Percentiles rank a stretch among this genome's conserved stretches.
phyloP scores from a whole-genome alignment of 2,329 filamentous ascomycete species.

The Trichoderma brevicompactum region DNA sequence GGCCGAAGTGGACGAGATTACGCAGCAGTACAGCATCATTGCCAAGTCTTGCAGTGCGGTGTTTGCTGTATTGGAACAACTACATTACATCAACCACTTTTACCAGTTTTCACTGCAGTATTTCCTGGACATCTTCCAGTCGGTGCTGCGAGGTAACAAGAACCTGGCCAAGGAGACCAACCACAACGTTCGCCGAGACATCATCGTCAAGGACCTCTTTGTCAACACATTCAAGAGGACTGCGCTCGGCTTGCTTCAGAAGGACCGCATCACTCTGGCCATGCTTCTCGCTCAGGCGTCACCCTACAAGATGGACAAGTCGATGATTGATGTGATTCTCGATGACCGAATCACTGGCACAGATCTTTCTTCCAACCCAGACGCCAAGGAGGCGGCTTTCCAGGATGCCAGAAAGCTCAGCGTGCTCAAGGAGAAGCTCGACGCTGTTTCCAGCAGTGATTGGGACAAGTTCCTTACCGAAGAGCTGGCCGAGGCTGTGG shows the following conservation, averaged over 20 bases:
- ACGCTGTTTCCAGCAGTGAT: slow-evolving; percentile 61
- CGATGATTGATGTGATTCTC: slow-evolving; percentile 82
- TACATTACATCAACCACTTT: slow-evolving; percentile 98
- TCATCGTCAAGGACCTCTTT: slow-evolving; percentile 91
- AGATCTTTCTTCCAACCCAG: slow-evolving; percentile 73
- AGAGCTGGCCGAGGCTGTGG: slow-evolving; percentile 82
- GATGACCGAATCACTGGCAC: slow-evolving; percentile 75
- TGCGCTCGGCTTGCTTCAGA: slow-evolving; percentile 89
- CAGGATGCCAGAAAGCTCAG: slow-evolving; percentile 69
- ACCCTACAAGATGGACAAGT: slow-evolving; percentile 95
- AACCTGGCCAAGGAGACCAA: slow-evolving; percentile 72
- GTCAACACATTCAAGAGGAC: slow-evolving; percentile 91
- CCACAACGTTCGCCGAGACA: slow-evolving; percentile 78
- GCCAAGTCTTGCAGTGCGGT: slow-evolving; percentile 95
- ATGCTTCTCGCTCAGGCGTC: slow-evolving; percentile 94
- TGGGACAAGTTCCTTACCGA: slow-evolving; percentile 86
- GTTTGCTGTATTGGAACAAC: slow-evolving; percentile 93
- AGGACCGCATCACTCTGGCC: slow-evolving; percentile 89
- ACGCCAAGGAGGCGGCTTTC: slow-evolving; percentile 70
- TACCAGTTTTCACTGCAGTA: slow-evolving; percentile 99
- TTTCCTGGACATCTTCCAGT: slow-evolving; percentile 96
- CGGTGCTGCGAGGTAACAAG: slow-evolving; percentile 81
- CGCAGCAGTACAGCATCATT: slow-evolving; percentile 89
- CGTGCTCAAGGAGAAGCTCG: slow-evolving; percentile 73
- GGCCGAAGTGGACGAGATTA: slow-evolving; percentile 96